Evolutionary conservation across 2,329 filamentous ascomycete genomes (phyloP), one percentile per base, ranked within the genome.

Genomic region (Hypomyces rosellus): DNA sequence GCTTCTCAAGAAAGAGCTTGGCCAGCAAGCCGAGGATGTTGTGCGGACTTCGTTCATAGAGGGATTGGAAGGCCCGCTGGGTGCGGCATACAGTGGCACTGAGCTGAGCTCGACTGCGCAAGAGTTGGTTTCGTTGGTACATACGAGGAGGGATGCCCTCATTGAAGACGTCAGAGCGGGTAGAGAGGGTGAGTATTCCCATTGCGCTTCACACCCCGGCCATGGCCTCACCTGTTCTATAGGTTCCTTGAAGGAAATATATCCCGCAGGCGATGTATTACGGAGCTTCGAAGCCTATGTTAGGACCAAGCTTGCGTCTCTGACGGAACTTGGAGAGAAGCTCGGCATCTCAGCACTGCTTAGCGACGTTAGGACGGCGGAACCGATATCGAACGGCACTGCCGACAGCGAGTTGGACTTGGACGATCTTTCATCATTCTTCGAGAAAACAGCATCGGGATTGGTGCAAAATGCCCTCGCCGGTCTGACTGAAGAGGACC

Each of bases 11-110:
- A 65, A 77, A 44, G 69, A 74, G 1, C 78, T 76, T 49, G 76
- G 73, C 14, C 66, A 80, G 46, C 59, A 61, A 14, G 68, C 72
- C 13, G 78, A 80, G 13, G 76, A 81, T 14, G 68, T 76, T 15
- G 62, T 85, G 14, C 74, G 76, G 11, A 76, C 81, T 48, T 72
- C 80, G 3, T 73, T 88, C 34, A 72, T 76, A 6, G 69, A 75
- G 8, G 71, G 85, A 4, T 65, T 87, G 2, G 74, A 85, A 22
- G 71, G 73, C 11, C 67, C 69, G 41, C 57, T 78, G 43, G 69
- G 62, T 11, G 58, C 59, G 16, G 59, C 67, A 34, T 65, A 66
- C 45, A 62, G 61, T 3, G 61, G 61, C 14, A 54, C 59, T 18
- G 63, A 65, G 47, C 54, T 68, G 15, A 67, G 61, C 53, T 55